Conservation (phyloP, 2,329 filamentous ascomycete species). For the Epichloe coenophiala region DNA sequence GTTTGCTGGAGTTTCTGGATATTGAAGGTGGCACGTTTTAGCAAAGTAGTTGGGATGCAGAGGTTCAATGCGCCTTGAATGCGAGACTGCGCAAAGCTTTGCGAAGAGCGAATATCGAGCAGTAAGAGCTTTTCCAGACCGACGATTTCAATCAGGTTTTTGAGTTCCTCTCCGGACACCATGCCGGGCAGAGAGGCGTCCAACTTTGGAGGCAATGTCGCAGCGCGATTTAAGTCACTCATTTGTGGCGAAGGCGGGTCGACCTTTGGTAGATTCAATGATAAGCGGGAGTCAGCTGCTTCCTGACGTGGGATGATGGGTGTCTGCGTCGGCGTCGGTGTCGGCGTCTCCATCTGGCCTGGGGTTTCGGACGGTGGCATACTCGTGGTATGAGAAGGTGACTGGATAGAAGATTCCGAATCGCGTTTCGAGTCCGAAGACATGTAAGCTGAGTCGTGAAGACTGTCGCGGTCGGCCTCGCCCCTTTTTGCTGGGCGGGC, state of each 20-base stretch:
- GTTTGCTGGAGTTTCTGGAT: conserved; percentile 78
- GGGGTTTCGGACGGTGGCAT: conserved; percentile 30
- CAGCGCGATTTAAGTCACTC: conserved; percentile 21
- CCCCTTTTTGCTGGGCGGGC: conserved; percentile 18
- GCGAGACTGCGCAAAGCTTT: conserved; percentile 63
- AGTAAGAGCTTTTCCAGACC: conserved; percentile 42
- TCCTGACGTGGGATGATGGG: conserved; percentile 28
- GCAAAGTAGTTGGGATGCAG: conserved; percentile 84
- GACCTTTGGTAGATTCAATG: conserved; percentile 33
- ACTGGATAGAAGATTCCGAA: conserved; percentile 33
- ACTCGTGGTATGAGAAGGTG: conserved; percentile 22
- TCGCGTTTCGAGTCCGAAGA: conserved; percentile 41
- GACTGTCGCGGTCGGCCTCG: conserved; percentile 32
- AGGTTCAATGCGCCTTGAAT: conserved; percentile 73
- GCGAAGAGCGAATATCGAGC: conserved; percentile 75
- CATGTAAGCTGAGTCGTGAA: conserved; percentile 40
- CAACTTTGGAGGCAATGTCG: conserved; percentile 38
- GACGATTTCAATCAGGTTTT: conserved; percentile 36
- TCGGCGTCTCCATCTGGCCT: conserved; percentile 15
- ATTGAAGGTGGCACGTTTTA: conserved; percentile 85
- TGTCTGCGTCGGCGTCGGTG: conserved; percentile 7
- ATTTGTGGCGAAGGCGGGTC: conserved; percentile 23
- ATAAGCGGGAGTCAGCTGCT: conserved; percentile 40
- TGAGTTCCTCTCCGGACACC: conserved; percentile 41
- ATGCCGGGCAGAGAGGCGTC: conserved; percentile 35